Evolutionary conservation across 345 rosid genomes (phyloP).

Genomic region (Camelina sativa): DNA sequence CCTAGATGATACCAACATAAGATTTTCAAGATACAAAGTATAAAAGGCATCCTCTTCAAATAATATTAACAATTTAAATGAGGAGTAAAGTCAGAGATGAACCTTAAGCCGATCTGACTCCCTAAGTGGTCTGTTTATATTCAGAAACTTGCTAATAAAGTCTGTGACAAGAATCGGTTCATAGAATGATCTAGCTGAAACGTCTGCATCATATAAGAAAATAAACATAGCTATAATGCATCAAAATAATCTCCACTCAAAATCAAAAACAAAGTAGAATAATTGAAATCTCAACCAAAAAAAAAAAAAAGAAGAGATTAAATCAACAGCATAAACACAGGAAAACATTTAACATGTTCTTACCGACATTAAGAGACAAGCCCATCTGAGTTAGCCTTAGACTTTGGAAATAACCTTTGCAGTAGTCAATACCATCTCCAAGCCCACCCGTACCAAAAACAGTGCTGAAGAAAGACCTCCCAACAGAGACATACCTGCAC

Average conservation of each 20-base stretch:
- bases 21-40: background rate
- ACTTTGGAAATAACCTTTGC: slow-evolving; percentile 77
- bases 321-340: background rate
- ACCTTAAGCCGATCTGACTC: slow-evolving; percentile 72
- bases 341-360: background rate
- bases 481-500: slow-evolving; percentile 56
- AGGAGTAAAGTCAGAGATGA: background rate
- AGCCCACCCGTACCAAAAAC: slow-evolving; percentile 47
- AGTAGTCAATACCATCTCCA: slow-evolving; percentile 64
- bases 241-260: background rate
- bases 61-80: background rate
- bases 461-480: slow-evolving; percentile 63
- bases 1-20: slow-evolving; percentile 45
- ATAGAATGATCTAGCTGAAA: slow-evolving; percentile 73
- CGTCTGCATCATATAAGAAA: slow-evolving; percentile 52
- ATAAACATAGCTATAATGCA: slow-evolving; percentile 11
- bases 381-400: slow-evolving; percentile 83
- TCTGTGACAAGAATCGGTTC: slow-evolving; percentile 66
- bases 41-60: background rate
- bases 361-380: slow-evolving; percentile 76
- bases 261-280: background rate
- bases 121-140: slow-evolving; percentile 45
- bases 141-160: slow-evolving; percentile 49
- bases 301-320: too few species aligned
- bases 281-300: background rate